Conservation (phyloP, 805 yeast genomes). For the Crinitomyces ghanaensis region DNA sequence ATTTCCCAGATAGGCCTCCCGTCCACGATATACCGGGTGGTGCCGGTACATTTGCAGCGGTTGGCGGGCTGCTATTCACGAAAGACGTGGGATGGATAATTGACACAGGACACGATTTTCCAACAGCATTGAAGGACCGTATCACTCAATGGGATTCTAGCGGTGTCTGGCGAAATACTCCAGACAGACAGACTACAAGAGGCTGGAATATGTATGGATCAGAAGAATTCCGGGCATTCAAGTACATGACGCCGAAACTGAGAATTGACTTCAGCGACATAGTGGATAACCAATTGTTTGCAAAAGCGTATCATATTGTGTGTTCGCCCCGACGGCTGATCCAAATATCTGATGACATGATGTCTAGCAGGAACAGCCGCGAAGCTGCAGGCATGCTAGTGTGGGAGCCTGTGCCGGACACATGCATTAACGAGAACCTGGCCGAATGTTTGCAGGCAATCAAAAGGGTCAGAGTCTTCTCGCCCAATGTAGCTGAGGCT, state of each 20-base stretch:
- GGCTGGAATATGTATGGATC: conserved; percentile 70
- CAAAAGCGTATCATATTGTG: conserved; percentile 54
- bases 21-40: conserved; percentile 64
- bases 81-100: conserved; percentile 50
- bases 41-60: conserved; percentile 71
- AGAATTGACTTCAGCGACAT: conserved; percentile 50
- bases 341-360: conserved; percentile 39
- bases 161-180: conserved; percentile 40
- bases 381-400: conserved; percentile 34
- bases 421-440: conserved; percentile 45
- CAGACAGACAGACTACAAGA: conserved; percentile 52
- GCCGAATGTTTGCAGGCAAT: conserved; percentile 30
- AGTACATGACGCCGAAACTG: conserved; percentile 49
- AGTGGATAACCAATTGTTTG: conserved; percentile 25
- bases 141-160: conserved; percentile 55
- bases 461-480: conserved; percentile 41
- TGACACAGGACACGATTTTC: conserved; percentile 75
- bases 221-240: conserved; percentile 49
- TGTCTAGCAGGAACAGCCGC: conserved; percentile 16
- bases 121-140: conserved; percentile 32
- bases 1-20: conserved; percentile 34
- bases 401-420: conserved; percentile 85
- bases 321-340: conserved; percentile 62
- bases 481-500: conserved; percentile 84
- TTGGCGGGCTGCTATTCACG: conserved; percentile 55